A percentile compares a stretch with the other conserved stretches of the same genome.
phyloP scores from a whole-genome alignment of 2,329 filamentous ascomycete genomes.

The Huntiella bhutanensis region DNA sequence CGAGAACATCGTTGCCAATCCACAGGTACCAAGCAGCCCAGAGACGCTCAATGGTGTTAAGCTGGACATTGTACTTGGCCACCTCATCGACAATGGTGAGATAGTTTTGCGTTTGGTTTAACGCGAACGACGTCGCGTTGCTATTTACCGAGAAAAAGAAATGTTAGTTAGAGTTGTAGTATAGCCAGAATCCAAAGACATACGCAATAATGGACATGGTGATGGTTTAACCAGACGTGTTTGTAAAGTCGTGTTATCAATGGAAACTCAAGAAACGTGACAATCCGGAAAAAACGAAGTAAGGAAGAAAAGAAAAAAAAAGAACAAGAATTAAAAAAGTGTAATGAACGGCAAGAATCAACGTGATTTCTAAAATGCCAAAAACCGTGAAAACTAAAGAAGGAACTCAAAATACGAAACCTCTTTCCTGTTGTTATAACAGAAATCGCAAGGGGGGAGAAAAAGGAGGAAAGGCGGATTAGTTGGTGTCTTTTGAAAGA shows the following conservation, averaged over 20 bases:
- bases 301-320: constrained; percentile 1
- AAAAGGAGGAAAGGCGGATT: constrained; percentile 3
- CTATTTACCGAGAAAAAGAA: constrained; percentile 16
- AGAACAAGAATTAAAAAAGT: neutral
- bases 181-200: neutral
- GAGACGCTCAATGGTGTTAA: constrained; percentile 71
- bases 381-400: neutral
- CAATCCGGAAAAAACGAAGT: constrained; percentile 4
- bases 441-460: neutral
- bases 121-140: constrained; percentile 30
- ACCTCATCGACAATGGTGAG: constrained; percentile 43
- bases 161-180: neutral
- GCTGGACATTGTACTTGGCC: constrained; percentile 58
- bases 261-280: neutral
- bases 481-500: neutral
- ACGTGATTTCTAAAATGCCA: neutral
- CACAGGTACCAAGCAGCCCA: constrained; percentile 95
- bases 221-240: neutral
- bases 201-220: constrained; percentile 11
- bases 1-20: constrained; percentile 94
- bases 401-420: neutral
- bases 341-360: constrained; percentile 4
- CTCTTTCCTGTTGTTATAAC: neutral
- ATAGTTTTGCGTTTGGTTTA: constrained; percentile 31
- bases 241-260: neutral